Percentiles rank a stretch among this genome's conserved stretches.
These are phyloP conservation scores for Xylaria nigripes DNA, from an alignment of 495 filamentous ascomycete species.

Conservation along the genomic window DNA sequence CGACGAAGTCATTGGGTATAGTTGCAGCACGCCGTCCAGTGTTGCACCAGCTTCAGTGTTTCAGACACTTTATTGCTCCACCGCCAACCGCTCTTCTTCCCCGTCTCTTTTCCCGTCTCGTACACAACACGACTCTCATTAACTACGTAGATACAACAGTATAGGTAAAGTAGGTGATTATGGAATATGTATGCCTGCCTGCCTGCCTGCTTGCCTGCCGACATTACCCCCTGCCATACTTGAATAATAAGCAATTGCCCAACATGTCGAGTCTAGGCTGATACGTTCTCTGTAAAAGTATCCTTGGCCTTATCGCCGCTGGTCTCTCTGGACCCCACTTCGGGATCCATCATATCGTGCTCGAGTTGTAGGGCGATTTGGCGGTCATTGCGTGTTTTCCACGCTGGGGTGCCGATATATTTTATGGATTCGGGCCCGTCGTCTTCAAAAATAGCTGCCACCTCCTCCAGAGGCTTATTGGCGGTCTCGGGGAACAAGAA, in stretches of 20 bases:
- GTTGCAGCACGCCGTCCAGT: neutral
- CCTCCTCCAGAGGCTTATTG: conserved; percentile 74
- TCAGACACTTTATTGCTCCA: conserved; percentile 1
- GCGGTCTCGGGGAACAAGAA: conserved; percentile 77
- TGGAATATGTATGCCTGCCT: too few relatives aligned
- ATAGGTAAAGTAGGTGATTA: too few relatives aligned
- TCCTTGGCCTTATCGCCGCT: conserved; percentile 3
- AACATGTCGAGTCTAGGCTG: neutral
- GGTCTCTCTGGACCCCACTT: conserved; percentile 23
- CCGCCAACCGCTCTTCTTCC: conserved; percentile 6
- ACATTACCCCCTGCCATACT: neutral
- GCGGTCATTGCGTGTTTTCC: conserved; percentile 51
- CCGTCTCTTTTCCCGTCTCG: too few relatives aligned
- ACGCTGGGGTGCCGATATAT: conserved; percentile 58
- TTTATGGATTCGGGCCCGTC: conserved; percentile 41
- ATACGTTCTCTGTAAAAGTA: neutral
- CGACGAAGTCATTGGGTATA: conserved; percentile 8
- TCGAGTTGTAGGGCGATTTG: conserved; percentile 23
- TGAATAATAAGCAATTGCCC: neutral
- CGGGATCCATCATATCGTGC: conserved; percentile 26
- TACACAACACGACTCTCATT: too few relatives aligned
- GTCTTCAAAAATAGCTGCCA: conserved; percentile 61
- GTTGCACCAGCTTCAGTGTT: conserved; percentile 1
- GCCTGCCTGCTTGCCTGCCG: neutral
- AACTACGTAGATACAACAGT: too few relatives aligned